These are phyloP conservation scores for Clarireedia homoeocarpa DNA, from an alignment of 2,329 filamentous ascomycete genomes.

Conservation along the genomic window DNA sequence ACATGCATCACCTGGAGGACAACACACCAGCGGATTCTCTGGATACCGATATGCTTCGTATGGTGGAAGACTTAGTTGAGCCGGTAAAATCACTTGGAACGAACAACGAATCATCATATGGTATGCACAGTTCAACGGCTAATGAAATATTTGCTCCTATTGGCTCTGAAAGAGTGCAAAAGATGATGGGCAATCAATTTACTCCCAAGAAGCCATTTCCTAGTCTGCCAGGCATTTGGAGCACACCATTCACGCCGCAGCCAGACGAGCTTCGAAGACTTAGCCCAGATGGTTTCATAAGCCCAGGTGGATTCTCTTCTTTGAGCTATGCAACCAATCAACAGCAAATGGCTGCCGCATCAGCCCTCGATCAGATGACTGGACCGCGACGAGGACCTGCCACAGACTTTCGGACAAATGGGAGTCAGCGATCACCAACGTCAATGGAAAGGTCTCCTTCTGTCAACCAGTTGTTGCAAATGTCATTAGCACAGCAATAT, in stretches of 20 bases:
- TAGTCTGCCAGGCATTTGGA: conserved; percentile 37
- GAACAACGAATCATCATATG: conserved; percentile 41
- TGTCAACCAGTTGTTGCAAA: conserved; percentile 20
- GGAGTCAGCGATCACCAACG: conserved; percentile 9
- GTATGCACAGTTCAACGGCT: conserved; percentile 45
- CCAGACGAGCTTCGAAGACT: conserved; percentile 32
- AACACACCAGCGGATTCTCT: conserved; percentile 28
- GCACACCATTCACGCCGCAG: conserved; percentile 36
- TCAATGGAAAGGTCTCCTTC: conserved; percentile 11
- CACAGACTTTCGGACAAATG: conserved; percentile 12
- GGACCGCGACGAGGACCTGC: conserved; percentile 9
- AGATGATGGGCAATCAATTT: conserved; percentile 28
- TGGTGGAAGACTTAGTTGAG: conserved; percentile 49
- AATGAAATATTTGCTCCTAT: conserved; percentile 42
- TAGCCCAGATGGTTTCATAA: conserved; percentile 31
- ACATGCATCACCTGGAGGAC: conserved; percentile 51
- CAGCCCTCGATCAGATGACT: conserved; percentile 21
- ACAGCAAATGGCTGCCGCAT: conserved; percentile 18
- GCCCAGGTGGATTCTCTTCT: conserved; percentile 27
- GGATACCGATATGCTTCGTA: conserved; percentile 44
- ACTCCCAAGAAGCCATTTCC: conserved; percentile 26
- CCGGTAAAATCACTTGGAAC: conserved; percentile 30
- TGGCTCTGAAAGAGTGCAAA: conserved; percentile 25
- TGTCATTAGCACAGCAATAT: conserved; percentile 20
- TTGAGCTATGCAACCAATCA: conserved; percentile 22